Evolutionary conservation across 1,139 yeast genomes (phyloP).

Genomic region (Candida freyschussii): DNA sequence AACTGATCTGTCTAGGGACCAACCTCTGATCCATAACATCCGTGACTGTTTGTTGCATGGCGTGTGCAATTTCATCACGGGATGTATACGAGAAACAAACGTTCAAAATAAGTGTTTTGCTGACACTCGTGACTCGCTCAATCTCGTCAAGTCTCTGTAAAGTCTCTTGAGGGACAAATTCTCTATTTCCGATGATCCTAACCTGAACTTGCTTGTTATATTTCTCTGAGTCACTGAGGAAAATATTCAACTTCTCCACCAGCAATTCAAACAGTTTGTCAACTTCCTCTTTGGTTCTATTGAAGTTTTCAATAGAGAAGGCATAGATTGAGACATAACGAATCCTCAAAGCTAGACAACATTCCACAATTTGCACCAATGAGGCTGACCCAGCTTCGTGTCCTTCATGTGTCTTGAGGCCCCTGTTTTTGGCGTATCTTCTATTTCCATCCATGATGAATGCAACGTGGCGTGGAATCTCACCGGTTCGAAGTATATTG

Average conservation of each 20-base stretch:
- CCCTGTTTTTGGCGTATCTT: conserved; percentile 67
- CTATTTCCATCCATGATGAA: conserved; percentile 97
- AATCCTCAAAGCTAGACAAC: conserved; percentile 55
- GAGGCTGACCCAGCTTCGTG: conserved; percentile 87
- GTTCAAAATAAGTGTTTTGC: conserved; percentile 59
- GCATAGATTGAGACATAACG: conserved; percentile 85
- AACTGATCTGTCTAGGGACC: conserved; percentile 35
- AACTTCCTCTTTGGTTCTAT: conserved; percentile 74
- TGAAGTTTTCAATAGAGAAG: conserved; percentile 91
- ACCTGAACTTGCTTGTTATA: conserved; percentile 37
- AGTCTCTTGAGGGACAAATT: conserved; percentile 64
- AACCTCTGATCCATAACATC: conserved; percentile 13
- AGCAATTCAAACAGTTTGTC: conserved; percentile 78
- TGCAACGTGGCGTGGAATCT: conserved; percentile 83
- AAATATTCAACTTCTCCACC: conserved; percentile 48
- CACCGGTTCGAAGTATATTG: conserved; percentile 59
- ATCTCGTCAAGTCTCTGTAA: conserved; percentile 53
- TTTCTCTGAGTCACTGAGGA: conserved; percentile 12
- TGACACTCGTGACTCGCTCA: conserved; percentile 51
- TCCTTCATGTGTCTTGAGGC: conserved; percentile 73
- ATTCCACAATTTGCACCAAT: conserved; percentile 37
- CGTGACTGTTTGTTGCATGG: conserved; percentile 48
- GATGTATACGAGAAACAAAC: conserved; percentile 95
- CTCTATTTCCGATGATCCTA: conserved; percentile 65
- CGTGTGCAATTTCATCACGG: conserved; percentile 78